Evolutionary conservation across 164 flowering plant genomes (phyloP).

Genomic region (Saururus chinensis): DNA sequence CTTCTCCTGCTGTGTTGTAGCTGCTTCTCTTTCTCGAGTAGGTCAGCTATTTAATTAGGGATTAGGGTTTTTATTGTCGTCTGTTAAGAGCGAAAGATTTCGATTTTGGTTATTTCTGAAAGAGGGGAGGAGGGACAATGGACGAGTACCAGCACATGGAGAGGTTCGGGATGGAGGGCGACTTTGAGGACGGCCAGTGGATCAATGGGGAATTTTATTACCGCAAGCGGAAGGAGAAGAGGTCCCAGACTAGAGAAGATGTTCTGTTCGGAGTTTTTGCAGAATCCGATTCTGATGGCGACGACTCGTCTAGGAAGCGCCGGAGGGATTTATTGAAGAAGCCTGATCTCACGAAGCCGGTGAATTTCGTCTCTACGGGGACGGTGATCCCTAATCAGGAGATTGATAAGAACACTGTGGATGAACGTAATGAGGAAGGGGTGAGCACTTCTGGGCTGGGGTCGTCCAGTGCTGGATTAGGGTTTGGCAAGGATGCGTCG

Average conservation of each 20-base stretch:
- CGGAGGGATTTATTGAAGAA: constrained; percentile 2
- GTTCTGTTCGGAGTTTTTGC: constrained; percentile 67
- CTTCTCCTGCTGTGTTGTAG: too few species aligned
- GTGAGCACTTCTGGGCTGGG: too few species aligned
- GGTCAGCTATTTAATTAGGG: too few species aligned
- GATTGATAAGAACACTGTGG: constrained; percentile 27
- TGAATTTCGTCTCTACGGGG: constrained; percentile 81
- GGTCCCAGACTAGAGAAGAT: constrained; percentile 61
- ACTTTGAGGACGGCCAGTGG: constrained; percentile 79
- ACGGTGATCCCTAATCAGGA: constrained; percentile 63
- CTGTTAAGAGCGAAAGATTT: too few species aligned
- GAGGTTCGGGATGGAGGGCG: constrained; percentile 67
- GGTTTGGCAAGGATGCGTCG: constrained; percentile 7
- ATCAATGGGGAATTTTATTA: constrained; percentile 72
- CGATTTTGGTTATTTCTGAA: too few species aligned
- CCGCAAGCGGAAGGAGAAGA: constrained; percentile 49
- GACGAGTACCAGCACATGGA: constrained; percentile 51
- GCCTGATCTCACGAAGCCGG: constrained; percentile 63
- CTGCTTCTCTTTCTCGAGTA: too few species aligned
- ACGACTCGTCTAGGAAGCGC: constrained; percentile 35
- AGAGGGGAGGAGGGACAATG: too few species aligned
- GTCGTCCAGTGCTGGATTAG: constrained; percentile 1
- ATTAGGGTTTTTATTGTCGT: too few species aligned
- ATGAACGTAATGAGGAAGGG: constrained; percentile 5
- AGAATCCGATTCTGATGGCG: constrained; percentile 31